phyloP scores from a whole-genome alignment of 148 eudicot species.

The Heliamphora exappendiculata region DNA sequence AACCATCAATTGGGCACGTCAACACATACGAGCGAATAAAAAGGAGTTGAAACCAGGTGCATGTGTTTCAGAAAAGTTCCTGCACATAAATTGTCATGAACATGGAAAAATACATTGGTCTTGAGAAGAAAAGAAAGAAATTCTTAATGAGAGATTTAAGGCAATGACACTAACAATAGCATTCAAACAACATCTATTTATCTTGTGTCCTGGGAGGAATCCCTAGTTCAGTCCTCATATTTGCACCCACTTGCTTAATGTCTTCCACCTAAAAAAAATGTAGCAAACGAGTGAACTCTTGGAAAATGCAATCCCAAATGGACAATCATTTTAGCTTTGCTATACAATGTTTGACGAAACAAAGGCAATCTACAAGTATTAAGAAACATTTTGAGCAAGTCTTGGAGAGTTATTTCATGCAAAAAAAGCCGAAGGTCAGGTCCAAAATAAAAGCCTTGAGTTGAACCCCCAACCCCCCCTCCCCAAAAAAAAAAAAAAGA shows the following conservation, averaged over 20 bases:
- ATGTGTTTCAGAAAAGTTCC: not conserved
- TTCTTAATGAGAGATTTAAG: not conserved
- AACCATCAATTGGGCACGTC: not conserved
- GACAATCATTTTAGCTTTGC: not conserved
- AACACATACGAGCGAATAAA: not conserved
- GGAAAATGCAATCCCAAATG: not conserved
- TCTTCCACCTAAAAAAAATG: constrained; percentile 36
- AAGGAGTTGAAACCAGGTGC: not conserved
- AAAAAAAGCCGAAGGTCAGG: not conserved
- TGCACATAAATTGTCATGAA: not conserved
- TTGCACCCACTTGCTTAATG: constrained; percentile 34
- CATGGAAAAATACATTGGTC: not conserved
- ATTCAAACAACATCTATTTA: constrained; percentile 3
- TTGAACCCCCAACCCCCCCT: too few species aligned
- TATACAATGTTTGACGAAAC: not conserved
- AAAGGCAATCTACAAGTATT: not conserved
- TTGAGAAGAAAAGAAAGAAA: not conserved
- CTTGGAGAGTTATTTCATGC: not conserved
- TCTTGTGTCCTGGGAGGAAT: constrained; percentile 26
- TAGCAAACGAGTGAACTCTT: not conserved
- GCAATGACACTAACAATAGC: not conserved
- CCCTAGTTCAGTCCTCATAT: constrained; percentile 34
- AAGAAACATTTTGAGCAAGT: not conserved
- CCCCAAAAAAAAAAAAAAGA: too few species aligned
- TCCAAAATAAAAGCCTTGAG: not conserved